Conservation (phyloP, 352 stramenopile genomes). For the Pythium pyrilobum region DNA sequence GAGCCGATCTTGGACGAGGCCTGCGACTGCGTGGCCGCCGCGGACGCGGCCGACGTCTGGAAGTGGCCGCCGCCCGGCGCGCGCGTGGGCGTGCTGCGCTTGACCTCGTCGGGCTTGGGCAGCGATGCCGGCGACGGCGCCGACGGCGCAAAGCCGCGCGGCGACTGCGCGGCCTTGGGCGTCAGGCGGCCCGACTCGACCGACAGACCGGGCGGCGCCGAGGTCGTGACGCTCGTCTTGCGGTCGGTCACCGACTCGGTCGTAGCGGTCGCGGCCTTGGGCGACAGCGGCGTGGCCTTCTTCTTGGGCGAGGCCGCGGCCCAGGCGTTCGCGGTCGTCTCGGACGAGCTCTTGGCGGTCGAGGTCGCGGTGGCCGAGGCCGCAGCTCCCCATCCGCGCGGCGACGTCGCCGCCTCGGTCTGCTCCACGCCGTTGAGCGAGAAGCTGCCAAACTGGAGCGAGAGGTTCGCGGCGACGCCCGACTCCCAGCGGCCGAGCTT, state of each 20-base stretch:
- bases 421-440: slow-evolving; percentile 68
- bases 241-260: slow-evolving; percentile 27
- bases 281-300: slow-evolving; percentile 43
- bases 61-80: slow-evolving; percentile 25
- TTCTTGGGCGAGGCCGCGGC: slow-evolving; percentile 56
- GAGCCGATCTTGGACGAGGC: slow-evolving; percentile 48
- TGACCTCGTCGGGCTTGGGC: slow-evolving; percentile 82
- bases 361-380: slow-evolving; percentile 35
- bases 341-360: slow-evolving; percentile 18
- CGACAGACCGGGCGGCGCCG: slow-evolving; percentile 60
- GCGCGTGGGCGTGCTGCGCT: slow-evolving; percentile 62
- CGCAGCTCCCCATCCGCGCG: slow-evolving; percentile 52
- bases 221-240: slow-evolving; percentile 36
- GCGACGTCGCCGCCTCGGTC: slow-evolving; percentile 44
- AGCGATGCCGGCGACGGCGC: slow-evolving; percentile 81
- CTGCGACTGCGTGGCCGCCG: slow-evolving; percentile 41
- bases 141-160: slow-evolving; percentile 54
- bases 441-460: slow-evolving; percentile 86
- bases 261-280: too few species aligned
- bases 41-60: slow-evolving; percentile 40
- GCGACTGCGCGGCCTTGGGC: slow-evolving; percentile 61
- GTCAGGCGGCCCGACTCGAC: slow-evolving; percentile 65
- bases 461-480: slow-evolving; percentile 58
- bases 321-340: slow-evolving; percentile 50
- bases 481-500: slow-evolving; percentile 85